These are phyloP conservation scores for Boletus subcaerulescens DNA, from an alignment of 768 basidiomycete genomes.

Conservation along the genomic window DNA sequence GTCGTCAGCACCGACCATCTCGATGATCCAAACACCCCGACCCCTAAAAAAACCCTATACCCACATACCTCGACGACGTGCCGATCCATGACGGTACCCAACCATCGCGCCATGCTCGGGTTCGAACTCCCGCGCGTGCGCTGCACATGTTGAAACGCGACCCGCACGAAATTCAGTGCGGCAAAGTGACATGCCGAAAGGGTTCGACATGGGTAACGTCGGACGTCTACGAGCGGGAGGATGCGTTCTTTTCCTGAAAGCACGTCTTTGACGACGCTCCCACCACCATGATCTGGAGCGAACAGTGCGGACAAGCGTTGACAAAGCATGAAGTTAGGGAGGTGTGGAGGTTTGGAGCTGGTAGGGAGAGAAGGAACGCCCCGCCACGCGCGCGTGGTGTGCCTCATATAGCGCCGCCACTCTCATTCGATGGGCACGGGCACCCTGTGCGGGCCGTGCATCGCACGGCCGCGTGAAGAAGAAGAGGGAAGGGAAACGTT, in stretches of 20 bases:
- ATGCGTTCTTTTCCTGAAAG: conserved; percentile 38
- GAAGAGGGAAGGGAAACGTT: conserved; percentile 7
- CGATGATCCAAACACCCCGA: background rate
- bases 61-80: conserved; percentile 21
- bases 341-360: background rate
- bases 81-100: conserved; percentile 12
- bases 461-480: conserved; percentile 10
- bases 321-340: conserved; percentile 6
- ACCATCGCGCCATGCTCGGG: conserved; percentile 6
- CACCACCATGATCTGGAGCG: conserved; percentile 1
- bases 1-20: background rate
- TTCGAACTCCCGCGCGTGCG: background rate
- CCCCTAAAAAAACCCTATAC: too few species aligned
- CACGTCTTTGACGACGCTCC: conserved; percentile 16
- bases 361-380: background rate
- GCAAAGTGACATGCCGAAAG: conserved; percentile 58
- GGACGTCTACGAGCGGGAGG: conserved; percentile 43
- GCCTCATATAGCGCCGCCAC: conserved; percentile 16
- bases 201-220: conserved; percentile 42
- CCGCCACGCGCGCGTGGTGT: background rate
- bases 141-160: conserved; percentile 35
- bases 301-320: conserved; percentile 15
- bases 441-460: background rate
- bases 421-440: conserved; percentile 5
- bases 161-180: conserved; percentile 56